phyloP scores from a whole-genome alignment of 345 rosid genomes.

The Eutrema japonicum region DNA sequence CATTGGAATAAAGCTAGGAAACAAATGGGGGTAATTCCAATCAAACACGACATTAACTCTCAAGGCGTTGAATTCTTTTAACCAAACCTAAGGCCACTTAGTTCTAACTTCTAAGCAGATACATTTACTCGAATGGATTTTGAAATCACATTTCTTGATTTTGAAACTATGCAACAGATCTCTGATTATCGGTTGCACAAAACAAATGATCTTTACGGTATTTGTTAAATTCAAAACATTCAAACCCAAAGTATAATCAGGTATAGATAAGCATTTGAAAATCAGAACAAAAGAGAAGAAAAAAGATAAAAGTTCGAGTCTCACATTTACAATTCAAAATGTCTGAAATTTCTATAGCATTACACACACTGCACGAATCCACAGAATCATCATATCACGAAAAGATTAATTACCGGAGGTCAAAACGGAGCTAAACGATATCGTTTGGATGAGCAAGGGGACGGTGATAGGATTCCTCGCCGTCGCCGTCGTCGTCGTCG shows the following conservation, averaged over 20 bases:
- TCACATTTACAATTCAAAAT: not conserved
- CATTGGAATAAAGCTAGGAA: too few relatives aligned
- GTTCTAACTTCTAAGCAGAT: not conserved
- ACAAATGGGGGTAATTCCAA: not conserved
- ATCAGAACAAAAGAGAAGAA: not conserved
- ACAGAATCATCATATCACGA: not conserved
- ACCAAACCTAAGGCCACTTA: not conserved
- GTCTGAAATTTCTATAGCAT: slow-evolving; percentile 5
- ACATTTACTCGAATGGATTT: not conserved
- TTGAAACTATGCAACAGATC: not conserved
- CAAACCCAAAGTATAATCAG: slow-evolving; percentile 13
- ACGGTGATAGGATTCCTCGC: slow-evolving; percentile 53
- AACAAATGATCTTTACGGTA: not conserved
- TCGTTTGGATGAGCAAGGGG: slow-evolving; percentile 51
- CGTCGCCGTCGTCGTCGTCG: slow-evolving; percentile 57
- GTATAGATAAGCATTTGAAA: not conserved
- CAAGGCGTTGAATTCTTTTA: not conserved
- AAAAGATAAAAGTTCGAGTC: not conserved
- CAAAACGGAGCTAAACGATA: slow-evolving; percentile 25
- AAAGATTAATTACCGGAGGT: slow-evolving; percentile 12
- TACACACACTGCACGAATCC: not conserved
- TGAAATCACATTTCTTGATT: not conserved
- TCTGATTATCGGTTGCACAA: not conserved
- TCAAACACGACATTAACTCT: slow-evolving; percentile 4
- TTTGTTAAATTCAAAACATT: not conserved